Evolutionary conservation across 495 filamentous ascomycete genomes (phyloP).

Genomic region (Talaromyces borbonicus): DNA sequence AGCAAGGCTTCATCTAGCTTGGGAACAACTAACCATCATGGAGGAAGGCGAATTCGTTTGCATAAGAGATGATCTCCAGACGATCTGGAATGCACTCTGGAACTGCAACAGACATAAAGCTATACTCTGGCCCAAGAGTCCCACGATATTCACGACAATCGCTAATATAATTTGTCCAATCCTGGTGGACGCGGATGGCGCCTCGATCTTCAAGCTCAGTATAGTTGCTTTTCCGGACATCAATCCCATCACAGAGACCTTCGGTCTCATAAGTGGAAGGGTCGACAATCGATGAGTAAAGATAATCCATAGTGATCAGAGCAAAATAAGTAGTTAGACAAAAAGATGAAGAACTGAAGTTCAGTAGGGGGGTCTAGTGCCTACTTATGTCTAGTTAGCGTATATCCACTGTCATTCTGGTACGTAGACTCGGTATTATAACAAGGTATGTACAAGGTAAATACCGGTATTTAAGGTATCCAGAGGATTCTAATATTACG

Average conservation of each 20-base stretch:
- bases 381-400: background rate
- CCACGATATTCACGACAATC: background rate
- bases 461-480: background rate
- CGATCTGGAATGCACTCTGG: constrained; percentile 33
- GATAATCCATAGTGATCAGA: background rate
- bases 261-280: background rate
- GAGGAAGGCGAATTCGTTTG: constrained; percentile 33
- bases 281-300: background rate
- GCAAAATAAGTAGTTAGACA: background rate
- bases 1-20: background rate
- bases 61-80: constrained; percentile 30
- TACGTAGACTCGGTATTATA: background rate
- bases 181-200: background rate
- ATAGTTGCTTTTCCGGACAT: background rate
- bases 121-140: background rate
- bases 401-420: background rate
- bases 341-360: background rate
- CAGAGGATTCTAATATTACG: background rate
- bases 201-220: background rate
- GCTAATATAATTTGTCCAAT: background rate
- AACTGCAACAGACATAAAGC: background rate
- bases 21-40: constrained; percentile 25
- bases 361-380: background rate
- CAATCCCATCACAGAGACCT: background rate
- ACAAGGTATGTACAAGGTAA: background rate